Evolutionary conservation across 805 yeast species (phyloP), one percentile per base, ranked within the genome.

Genomic region (Zygoascus tannicola): DNA sequence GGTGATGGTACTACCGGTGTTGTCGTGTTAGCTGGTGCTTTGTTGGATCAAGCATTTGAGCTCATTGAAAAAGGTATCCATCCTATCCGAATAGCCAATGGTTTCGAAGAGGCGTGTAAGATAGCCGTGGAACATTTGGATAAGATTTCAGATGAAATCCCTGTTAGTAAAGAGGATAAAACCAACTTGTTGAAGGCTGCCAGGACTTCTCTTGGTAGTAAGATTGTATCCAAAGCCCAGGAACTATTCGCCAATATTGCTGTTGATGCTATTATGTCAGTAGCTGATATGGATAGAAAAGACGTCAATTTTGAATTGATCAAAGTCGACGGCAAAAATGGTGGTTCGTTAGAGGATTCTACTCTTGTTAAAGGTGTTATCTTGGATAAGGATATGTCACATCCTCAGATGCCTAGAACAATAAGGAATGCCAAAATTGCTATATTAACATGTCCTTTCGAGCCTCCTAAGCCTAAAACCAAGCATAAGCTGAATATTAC

Each of bases 1-100:
- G 98, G 98, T 45, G 98, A 90, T 63, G 98, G 98, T 59, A 92
- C 99, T 22, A 92, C 99, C 4, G 97, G 97, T 60, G 99, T 92
- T 22, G 97, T 92, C 43, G 97, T 92, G 2, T 70, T 92, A 42
- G 97, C 98, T 1, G 84, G 95, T 53, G 94, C 97, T 2, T 70
- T 92, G 51, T 71, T 92, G 47, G 97, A 90, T 63, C 95, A 92
- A 67, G 97, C 98, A 2, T 66, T 83, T 45, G 97, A 87, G 60
- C 75, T 92, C 50, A 88, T 92, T 53, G 97, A 92, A 59, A 86
- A 85, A 68, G 97, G 97, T 45, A 88, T 92, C 50, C 99, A 92
- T 60, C 98, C 99, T 38, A 86, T 92, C 54, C 82, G 90, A 59
- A 80, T 92, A 53, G 97, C 97, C 51, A 87, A 92, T 63, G 98